Base-by-base conservation (phyloP, 768 basidiomycete species). In the Candolleomyces efflorescens region DNA sequence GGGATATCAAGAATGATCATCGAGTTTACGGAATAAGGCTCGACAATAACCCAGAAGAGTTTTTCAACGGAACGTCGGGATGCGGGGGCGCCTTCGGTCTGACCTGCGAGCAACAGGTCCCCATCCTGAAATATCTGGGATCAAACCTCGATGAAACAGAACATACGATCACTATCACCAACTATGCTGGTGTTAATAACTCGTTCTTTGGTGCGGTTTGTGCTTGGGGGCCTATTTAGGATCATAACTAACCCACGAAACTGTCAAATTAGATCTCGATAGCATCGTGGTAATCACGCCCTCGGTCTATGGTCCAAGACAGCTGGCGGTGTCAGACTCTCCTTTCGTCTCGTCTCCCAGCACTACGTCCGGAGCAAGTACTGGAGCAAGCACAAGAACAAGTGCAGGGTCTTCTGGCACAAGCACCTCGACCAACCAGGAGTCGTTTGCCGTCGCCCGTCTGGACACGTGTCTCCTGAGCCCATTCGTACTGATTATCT, bases 1-100 rank as follows among this genome's bases (percentile, higher is more conserved):
- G 80, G 2, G 79, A 80, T 67, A 79, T 78, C 62, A 78, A 76
- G 62, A 78, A 78, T 54, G 76, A 81, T 62, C 79, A 82, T 57
- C 71, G 80, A 0, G 62, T 73, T 7, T 82, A 78, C 64, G 71
- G 66, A 20, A 74, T 79, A 22, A 63, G 62, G 6, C 66, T 81
- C 4, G 79, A 81, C 62, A 65, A 66, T 48, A 63, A 61, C 3
- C 62, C 71, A n/a, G 61, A 71, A 12, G 63, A 73, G 52, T 59
- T 68, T 10, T 74, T 69, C 59, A 68, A 70, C 59, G 78, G 77
- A 5, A 67, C 74, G 39, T 78, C 79, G 0, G 79, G 79, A 3
- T 80, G 79, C 55, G 79, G 79, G 20, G 76, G 78, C 5, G 74
- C 71, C 2, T 80, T 74, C 48, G 78, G 73, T 0, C 48, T 63